Evolutionary conservation across 2,329 filamentous ascomycete species (phyloP).

Genomic region (Bipolaris zeicola): DNA sequence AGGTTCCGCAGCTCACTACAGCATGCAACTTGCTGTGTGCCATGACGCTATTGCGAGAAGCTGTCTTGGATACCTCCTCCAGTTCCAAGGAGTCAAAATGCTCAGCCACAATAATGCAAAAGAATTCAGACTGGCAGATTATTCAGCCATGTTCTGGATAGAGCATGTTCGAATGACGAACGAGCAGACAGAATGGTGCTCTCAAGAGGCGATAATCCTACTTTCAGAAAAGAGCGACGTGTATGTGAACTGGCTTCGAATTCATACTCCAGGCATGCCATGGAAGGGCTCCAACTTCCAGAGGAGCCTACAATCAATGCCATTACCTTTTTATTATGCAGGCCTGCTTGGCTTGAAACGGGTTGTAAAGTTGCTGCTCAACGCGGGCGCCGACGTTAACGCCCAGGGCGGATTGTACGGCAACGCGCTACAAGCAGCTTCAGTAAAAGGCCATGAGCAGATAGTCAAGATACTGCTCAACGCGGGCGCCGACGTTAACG

Average conservation of each 20-base stretch:
- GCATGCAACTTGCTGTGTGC: conserved; percentile 29
- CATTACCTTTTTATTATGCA: conserved; percentile 31
- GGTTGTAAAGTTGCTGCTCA: no score
- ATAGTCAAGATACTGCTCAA: no score
- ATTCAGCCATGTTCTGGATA: conserved; percentile 39
- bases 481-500: no score
- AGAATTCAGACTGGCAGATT: conserved; percentile 27
- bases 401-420: no score
- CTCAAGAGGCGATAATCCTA: conserved; percentile 18
- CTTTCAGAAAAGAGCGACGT: conserved; percentile 15
- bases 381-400: no score
- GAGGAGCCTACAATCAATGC: conserved; percentile 8
- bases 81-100: conserved; percentile 20
- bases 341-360: conserved; percentile 16
- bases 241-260: conserved; percentile 29
- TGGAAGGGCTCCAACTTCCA: conserved; percentile 8
- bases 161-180: conserved; percentile 24
- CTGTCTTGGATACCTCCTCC: conserved; percentile 35
- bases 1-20: conserved; percentile 27
- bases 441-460: no score
- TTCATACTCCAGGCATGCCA: conserved; percentile 26
- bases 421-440: no score
- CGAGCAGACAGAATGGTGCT: conserved; percentile 14
- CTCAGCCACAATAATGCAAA: not conserved
- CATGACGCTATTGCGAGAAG: conserved; percentile 29